A percentile compares a stretch with the other conserved stretches of the same genome.
Evolutionary conservation across 148 eudicot species (phyloP).

Genomic region (Talinum fruticosum): DNA sequence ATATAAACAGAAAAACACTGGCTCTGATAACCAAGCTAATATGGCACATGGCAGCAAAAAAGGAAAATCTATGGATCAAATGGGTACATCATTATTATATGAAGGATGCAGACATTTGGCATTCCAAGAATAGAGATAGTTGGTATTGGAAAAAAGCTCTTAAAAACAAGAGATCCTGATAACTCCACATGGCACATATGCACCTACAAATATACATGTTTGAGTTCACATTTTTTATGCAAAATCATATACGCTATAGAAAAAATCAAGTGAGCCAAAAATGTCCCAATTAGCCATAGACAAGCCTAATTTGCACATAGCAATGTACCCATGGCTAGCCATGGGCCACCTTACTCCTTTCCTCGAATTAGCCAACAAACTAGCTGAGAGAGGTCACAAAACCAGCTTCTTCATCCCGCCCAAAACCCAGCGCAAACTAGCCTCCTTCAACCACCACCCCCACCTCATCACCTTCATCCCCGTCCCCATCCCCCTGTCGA

Average conservation of each 20-base stretch:
- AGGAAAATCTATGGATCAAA: too few species aligned
- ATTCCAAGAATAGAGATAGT: too few species aligned
- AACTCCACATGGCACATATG: too few species aligned
- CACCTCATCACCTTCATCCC: conserved; percentile 35
- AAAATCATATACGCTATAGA: background rate
- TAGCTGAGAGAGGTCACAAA: conserved; percentile 38
- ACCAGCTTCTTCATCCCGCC: conserved; percentile 35
- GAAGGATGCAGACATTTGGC: too few species aligned
- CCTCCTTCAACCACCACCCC: conserved; percentile 34
- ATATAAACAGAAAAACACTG: too few species aligned
- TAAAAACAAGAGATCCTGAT: too few species aligned
- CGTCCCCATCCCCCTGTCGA: conserved; percentile 31
- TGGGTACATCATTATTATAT: too few species aligned
- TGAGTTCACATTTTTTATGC: too few species aligned
- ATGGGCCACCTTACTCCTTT: conserved; percentile 39
- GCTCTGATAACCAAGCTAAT: too few species aligned
- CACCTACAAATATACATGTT: too few species aligned
- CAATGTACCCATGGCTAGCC: conserved; percentile 48
- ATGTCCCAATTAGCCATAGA: background rate
- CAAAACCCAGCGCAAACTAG: conserved; percentile 27
- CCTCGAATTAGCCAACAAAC: conserved; percentile 38
- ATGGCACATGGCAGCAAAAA: too few species aligned
- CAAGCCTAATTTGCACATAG: conserved; percentile 6
- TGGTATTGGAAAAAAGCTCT: too few species aligned
- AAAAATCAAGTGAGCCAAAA: background rate